Percentiles rank a stretch among this genome's conserved stretches.
phyloP scores from a whole-genome alignment of 139 green algal genomes.

The Tetradesmus lagerheimii region DNA sequence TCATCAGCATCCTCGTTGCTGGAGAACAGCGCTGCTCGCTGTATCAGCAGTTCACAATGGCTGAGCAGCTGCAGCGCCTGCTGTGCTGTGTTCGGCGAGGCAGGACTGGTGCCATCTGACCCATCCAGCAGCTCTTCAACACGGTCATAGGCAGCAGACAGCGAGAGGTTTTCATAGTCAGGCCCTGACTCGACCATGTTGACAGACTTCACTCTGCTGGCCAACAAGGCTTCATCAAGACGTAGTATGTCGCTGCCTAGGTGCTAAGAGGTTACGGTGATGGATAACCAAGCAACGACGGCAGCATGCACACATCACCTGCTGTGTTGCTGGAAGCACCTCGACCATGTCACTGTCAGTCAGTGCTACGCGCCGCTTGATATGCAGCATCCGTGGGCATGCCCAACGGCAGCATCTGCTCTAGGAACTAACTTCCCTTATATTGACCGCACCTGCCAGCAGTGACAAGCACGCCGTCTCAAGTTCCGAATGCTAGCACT shows the following conservation, averaged over 20 bases:
- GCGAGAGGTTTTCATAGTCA: not conserved
- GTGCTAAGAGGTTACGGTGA: no score
- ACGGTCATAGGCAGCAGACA: conserved; percentile 7
- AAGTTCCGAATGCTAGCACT: not conserved
- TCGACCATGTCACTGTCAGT: not conserved
- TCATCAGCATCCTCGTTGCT: conserved; percentile 84
- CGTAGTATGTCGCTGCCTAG: no score
- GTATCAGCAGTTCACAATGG: conserved; percentile 30
- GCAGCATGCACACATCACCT: no score
- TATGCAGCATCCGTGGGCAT: not conserved
- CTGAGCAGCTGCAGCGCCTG: not conserved
- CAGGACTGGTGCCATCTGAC: not conserved
- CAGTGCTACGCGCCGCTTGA: not conserved
- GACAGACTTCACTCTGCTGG: not conserved
- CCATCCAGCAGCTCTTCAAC: not conserved
- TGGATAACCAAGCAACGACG: no score
- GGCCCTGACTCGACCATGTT: not conserved
- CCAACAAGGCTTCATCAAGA: not conserved
- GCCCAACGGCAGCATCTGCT: not conserved
- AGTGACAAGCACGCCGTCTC: not conserved
- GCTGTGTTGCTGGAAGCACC: no score
- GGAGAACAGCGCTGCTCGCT: conserved; percentile 74
- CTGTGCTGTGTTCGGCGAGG: not conserved
- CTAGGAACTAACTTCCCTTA: not conserved
- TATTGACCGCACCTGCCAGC: not conserved